phyloP scores from a whole-genome alignment of 2,329 filamentous ascomycete genomes.

The Colletotrichum chrysophilum region DNA sequence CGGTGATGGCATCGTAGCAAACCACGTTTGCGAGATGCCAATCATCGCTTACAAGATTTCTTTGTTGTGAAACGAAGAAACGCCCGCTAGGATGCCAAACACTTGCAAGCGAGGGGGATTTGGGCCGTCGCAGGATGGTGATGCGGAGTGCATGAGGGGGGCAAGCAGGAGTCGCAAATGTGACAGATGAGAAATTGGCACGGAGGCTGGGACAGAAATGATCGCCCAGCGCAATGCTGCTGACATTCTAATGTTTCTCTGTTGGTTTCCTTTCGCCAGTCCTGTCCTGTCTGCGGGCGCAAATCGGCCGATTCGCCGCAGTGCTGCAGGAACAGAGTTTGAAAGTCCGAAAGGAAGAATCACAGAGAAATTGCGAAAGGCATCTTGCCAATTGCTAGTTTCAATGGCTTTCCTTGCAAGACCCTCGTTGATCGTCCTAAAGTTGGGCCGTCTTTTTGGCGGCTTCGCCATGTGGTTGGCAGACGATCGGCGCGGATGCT shows the following conservation, averaged over 20 bases:
- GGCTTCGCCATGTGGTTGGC: neutral
- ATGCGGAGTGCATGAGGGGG: neutral
- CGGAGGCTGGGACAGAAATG: neutral
- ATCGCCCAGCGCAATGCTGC: neutral
- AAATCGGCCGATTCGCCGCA: neutral
- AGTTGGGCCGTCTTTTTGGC: neutral
- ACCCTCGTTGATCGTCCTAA: neutral
- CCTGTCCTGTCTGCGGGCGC: neutral
- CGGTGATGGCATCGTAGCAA: neutral
- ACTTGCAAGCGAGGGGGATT: neutral
- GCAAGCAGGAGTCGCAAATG: neutral
- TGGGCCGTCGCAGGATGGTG: neutral
- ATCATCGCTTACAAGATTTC: neutral
- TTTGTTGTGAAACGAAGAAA: neutral
- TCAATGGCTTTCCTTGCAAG: neutral
- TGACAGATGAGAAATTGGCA: neutral
- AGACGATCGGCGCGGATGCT: neutral
- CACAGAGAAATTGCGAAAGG: neutral
- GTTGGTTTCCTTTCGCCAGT: neutral
- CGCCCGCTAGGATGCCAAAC: neutral
- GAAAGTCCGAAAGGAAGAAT: neutral
- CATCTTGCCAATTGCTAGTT: neutral
- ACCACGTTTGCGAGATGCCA: neutral
- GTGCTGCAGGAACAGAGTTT: neutral
- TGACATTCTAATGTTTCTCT: neutral